These are phyloP conservation scores for Colletotrichum abscissum DNA, from an alignment of 2,329 filamentous ascomycete genomes.

Conservation along the genomic window DNA sequence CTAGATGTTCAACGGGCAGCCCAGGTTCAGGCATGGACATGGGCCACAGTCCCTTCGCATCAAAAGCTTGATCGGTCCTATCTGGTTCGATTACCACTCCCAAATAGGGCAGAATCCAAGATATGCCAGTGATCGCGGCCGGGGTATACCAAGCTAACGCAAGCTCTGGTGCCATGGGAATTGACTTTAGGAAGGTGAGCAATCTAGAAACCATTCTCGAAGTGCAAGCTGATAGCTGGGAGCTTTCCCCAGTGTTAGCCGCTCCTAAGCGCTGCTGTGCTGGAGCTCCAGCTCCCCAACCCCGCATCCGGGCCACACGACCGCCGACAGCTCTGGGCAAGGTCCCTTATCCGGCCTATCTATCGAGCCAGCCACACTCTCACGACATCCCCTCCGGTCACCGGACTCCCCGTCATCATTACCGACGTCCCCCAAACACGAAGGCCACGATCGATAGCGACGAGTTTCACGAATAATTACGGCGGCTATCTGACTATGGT, in stretches of 20 bases:
- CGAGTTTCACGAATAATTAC: neutral
- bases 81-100: neutral
- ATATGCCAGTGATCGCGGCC: neutral
- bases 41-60: neutral
- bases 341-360: constrained; percentile 27
- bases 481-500: constrained; percentile 5
- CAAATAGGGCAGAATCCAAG: neutral
- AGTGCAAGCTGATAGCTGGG: neutral
- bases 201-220: neutral
- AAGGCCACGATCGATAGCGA: neutral
- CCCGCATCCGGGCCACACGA: constrained; percentile 27
- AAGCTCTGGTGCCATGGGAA: neutral
- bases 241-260: constrained; percentile 32
- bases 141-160: neutral
- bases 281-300: constrained; percentile 27
- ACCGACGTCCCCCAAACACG: neutral
- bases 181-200: constrained; percentile 11
- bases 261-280: constrained; percentile 29
- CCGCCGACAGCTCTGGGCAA: constrained; percentile 10
- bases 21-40: neutral
- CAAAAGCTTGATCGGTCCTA: neutral
- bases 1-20: neutral
- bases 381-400: constrained; percentile 29
- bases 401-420: constrained; percentile 8
- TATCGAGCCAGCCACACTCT: constrained; percentile 10